Conservation (phyloP, 1,284 basidiomycete genomes). For the Sporisorium sorghi region DNA sequence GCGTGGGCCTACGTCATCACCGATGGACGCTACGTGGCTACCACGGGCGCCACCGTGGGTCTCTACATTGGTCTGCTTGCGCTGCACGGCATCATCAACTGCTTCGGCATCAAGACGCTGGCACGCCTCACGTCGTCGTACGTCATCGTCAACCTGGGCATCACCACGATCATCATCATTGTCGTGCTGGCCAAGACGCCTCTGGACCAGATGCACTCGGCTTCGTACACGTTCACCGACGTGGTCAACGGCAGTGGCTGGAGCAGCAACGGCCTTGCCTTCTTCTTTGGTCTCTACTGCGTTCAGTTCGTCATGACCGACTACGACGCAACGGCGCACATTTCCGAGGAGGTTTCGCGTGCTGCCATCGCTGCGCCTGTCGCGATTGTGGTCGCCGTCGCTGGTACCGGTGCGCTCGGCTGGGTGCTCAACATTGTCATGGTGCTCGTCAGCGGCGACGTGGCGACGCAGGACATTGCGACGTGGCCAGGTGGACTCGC, state of each 20-base stretch:
- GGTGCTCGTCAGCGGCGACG: conserved; percentile 77
- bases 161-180: conserved; percentile 77
- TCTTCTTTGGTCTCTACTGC: conserved; percentile 86
- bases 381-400: conserved; percentile 87
- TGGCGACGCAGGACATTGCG: conserved; percentile 48
- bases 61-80: conserved; percentile 63
- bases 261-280: conserved; percentile 82
- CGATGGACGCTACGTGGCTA: conserved; percentile 54
- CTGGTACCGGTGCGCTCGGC: conserved; percentile 60
- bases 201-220: conserved; percentile 81
- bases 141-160: conserved; percentile 86
- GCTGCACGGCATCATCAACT: conserved; percentile 74
- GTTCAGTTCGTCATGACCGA: conserved; percentile 78
- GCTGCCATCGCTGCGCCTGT: conserved; percentile 82
- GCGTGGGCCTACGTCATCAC: conserved; percentile 73
- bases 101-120: conserved; percentile 82
- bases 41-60: conserved; percentile 60
- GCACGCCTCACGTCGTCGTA: conserved; percentile 82
- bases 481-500: conserved; percentile 66
- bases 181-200: conserved; percentile 78
- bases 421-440: conserved; percentile 73
- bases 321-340: conserved; percentile 78
- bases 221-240: conserved; percentile 77
- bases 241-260: conserved; percentile 81
- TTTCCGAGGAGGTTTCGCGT: conserved; percentile 88